Percentiles rank a stretch among this genome's conserved stretches.
These are phyloP conservation scores for Diplodia sapinea DNA, from an alignment of 2,329 filamentous ascomycete genomes.

Conservation along the genomic window DNA sequence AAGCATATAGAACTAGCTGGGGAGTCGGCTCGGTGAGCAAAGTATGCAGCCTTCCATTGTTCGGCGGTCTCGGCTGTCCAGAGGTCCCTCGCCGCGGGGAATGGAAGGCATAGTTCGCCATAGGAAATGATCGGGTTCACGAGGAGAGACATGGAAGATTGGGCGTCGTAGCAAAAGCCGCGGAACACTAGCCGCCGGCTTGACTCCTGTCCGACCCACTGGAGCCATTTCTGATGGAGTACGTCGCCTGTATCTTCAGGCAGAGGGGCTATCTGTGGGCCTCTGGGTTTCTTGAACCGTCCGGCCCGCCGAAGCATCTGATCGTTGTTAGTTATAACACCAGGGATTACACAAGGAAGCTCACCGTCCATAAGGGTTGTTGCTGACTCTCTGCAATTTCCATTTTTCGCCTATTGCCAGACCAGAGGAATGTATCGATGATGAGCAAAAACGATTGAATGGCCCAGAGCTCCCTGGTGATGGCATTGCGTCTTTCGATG, in stretches of 20 bases:
- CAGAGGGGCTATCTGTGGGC: slow-evolving; percentile 58
- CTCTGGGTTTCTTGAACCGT: slow-evolving; percentile 63
- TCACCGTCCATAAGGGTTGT: slow-evolving; percentile 57
- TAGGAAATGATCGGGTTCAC: slow-evolving; percentile 71
- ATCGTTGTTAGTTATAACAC: background rate
- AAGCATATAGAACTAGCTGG: background rate
- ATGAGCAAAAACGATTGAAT: slow-evolving; percentile 58
- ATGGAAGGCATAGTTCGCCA: slow-evolving; percentile 68
- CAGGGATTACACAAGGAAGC: background rate
- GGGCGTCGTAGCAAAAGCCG: slow-evolving; percentile 68
- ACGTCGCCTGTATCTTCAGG: slow-evolving; percentile 61
- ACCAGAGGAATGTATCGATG: slow-evolving; percentile 63
- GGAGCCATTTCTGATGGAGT: slow-evolving; percentile 69
- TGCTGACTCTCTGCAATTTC: slow-evolving; percentile 65
- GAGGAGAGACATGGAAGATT: slow-evolving; percentile 70
- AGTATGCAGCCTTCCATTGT: slow-evolving; percentile 68
- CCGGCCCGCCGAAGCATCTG: slow-evolving; percentile 62
- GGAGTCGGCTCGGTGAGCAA: slow-evolving; percentile 47
- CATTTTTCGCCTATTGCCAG: slow-evolving; percentile 64
- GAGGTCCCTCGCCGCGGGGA: slow-evolving; percentile 66
- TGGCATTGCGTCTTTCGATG: slow-evolving; percentile 49
- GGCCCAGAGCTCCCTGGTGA: slow-evolving; percentile 55
- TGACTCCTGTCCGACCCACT: slow-evolving; percentile 69
- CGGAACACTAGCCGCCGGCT: slow-evolving; percentile 73
- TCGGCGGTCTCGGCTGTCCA: slow-evolving; percentile 69